Evolutionary conservation across 2,329 filamentous ascomycete species (phyloP).

Genomic region (Colletotrichum australisinense): DNA sequence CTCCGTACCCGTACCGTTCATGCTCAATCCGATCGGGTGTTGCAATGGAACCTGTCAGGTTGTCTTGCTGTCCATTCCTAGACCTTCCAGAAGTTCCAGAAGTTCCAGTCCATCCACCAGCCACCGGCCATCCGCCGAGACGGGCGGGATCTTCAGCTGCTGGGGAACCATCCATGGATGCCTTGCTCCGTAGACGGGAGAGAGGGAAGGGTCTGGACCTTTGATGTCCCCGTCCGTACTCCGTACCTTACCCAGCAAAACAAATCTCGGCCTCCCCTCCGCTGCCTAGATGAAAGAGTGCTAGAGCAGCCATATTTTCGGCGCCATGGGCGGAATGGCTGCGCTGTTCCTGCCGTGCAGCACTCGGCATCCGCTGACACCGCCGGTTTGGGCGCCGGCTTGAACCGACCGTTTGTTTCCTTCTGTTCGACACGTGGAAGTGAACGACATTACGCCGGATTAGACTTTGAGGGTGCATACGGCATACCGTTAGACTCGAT

Average conservation of each 20-base stretch:
- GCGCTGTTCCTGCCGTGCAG: background rate
- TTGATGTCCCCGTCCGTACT: background rate
- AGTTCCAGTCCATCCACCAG: background rate
- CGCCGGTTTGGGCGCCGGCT: background rate
- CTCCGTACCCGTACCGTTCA: background rate
- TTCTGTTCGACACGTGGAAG: conserved; percentile 29
- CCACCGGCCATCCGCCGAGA: background rate
- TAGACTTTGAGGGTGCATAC: conserved; percentile 26
- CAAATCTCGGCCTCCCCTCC: background rate
- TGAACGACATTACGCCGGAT: conserved; percentile 1
- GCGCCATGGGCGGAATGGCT: background rate
- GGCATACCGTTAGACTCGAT: conserved; percentile 7
- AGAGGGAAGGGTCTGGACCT: background rate
- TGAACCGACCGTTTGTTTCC: conserved; percentile 22
- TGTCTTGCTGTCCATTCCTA: background rate
- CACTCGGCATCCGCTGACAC: background rate
- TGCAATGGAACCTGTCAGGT: conserved; percentile 13
- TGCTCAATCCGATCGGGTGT: conserved; percentile 24
- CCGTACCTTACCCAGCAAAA: background rate
- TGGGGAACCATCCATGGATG: background rate
- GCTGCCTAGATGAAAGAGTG: background rate
- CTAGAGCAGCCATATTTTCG: background rate
- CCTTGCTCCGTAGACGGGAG: background rate
- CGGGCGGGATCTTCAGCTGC: conserved; percentile 8
- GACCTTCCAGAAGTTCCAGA: background rate